Base-by-base conservation (phyloP, 140 eudicot species). In the Anethum foeniculum region DNA sequence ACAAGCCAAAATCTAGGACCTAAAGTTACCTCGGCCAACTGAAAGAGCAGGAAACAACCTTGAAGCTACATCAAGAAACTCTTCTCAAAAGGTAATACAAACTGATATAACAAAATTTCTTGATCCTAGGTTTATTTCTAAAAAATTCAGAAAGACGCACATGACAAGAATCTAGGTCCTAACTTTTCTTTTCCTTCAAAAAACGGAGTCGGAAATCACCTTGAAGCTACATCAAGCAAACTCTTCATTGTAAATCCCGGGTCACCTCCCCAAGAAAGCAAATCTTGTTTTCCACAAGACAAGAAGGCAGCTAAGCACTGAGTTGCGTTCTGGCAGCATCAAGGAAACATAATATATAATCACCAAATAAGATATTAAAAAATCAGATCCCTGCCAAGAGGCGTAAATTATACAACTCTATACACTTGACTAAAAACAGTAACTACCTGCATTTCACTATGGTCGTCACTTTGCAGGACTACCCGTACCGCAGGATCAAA, bases 201-300 rank as follows among this genome's bases (percentile, higher is more conserved):
- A 49, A 83, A 77, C 44, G 13, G 25, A 30, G 64, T 51, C 6
- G 8, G 48, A 21, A 27, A 68, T 62, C 69, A 92, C 99, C 99
- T 90, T 76, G 99, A 93, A 87, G 93, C 96, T 62, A 91, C 99
- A 86, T 95, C 99, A 36, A 95, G 97, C 82, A 95, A 85, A 85
- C 97, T 89, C 89, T 90, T 91, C 99, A 95, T 95, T 49, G 93
- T 85, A 75, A 83, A 89, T 80, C 91, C 92, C 18, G 99, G 90
- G 91, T 95, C 98, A 56, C 93, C 97, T 76, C 86, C 86, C 99
- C 99, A 95, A 32, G 86, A 36, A 77, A 95, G 98, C 78, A 95
- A 68, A 74, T 95, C 92, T 86, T 91, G 88, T 72, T 89, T 91
- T 71, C 97, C 99, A 82, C 91, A 95, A 84, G 91, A 90, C 49